Evolutionary conservation across 163 green algal genomes (phyloP), one percentile per base, ranked within the genome.

Genomic region (Chlorella variabilis): DNA sequence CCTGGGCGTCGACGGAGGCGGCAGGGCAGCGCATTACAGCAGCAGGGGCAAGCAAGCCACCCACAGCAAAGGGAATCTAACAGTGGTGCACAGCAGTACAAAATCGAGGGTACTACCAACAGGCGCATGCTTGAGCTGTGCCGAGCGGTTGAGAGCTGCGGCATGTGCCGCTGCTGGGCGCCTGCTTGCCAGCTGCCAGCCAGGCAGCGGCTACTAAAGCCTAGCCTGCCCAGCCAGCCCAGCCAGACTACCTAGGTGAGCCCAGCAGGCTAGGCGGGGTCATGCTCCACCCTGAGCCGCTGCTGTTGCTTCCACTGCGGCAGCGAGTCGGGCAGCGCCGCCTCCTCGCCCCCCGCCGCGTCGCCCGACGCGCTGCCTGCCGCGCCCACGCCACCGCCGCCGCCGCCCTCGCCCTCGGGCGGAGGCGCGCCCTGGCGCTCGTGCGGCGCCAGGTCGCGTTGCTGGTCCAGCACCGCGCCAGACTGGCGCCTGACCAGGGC

Each of bases 401-500:
- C 68, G 20, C 41, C 65, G 25, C 27, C 38, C 63, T 71, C 63
- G 1, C 23, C 65, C 3, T n/a, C 49, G 7, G 36, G 23, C 48
- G 34, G 33, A 29, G 13, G 18, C 67, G 65, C 36, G 59, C 41
- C 45, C 31, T 77, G 65, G 6, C 38, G 34, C 82, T 86, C 75
- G 58, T 86, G 82, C 4, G 83, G 83, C 11, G 83, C 83, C 61
- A 87, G 69, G 49, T 87, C 83, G 3, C 71, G 61, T 6, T 84
- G 61, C 29, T 71, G 42, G 31, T 71, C 83, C 34, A 83, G 58
- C 65, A 77, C 62, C 17, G 59, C 67, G 27, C 81, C 77, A 25
- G 67, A 48, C 86, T 96, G 92, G 25, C 90, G 85, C 25, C 74
- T 68, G 33, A 96, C 90, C 5, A 96, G 87, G 41, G 86, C 75